phyloP scores from a whole-genome alignment of 1,139 yeast genomes.

The Debaryomyces psychrophilus region DNA sequence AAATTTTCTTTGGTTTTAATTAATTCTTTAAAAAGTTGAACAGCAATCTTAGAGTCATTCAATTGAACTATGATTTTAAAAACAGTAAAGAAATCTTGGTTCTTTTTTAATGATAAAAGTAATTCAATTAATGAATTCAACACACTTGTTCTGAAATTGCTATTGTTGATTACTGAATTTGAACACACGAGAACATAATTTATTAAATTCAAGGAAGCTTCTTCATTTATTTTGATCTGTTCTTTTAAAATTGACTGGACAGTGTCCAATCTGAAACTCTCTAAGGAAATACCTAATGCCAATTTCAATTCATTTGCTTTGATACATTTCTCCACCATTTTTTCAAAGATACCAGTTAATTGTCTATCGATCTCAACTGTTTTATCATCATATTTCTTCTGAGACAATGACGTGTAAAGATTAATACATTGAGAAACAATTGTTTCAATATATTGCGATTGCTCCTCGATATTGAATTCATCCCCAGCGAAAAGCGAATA shows the following conservation, averaged over 20 bases:
- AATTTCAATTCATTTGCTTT: constrained; percentile 70
- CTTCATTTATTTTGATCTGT: constrained; percentile 43
- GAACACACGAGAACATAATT: constrained; percentile 80
- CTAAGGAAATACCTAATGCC: constrained; percentile 90
- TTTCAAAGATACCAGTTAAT: constrained; percentile 73
- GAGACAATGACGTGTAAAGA: constrained; percentile 70
- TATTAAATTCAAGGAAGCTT: constrained; percentile 57
- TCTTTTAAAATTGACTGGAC: constrained; percentile 62
- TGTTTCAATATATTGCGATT: constrained; percentile 89
- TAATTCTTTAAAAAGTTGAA: constrained; percentile 64
- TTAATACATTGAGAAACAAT: constrained; percentile 92
- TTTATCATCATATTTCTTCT: constrained; percentile 50
- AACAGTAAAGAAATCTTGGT: constrained; percentile 77
- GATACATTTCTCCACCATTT: constrained; percentile 83
- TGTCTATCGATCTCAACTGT: constrained; percentile 57
- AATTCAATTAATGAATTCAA: constrained; percentile 65
- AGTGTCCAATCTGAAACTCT: constrained; percentile 83
- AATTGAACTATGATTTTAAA: constrained; percentile 88
- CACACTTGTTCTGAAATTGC: constrained; percentile 65
- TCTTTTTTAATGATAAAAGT: constrained; percentile 57
- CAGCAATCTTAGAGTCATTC: constrained; percentile 74
- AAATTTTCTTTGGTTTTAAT: constrained; percentile 45
- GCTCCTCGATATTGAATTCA: constrained; percentile 71
- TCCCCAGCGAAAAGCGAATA: constrained; percentile 86
- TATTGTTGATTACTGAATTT: constrained; percentile 60